Base-by-base conservation (phyloP, 441 rosid species). In the Jatropha podagrica region DNA sequence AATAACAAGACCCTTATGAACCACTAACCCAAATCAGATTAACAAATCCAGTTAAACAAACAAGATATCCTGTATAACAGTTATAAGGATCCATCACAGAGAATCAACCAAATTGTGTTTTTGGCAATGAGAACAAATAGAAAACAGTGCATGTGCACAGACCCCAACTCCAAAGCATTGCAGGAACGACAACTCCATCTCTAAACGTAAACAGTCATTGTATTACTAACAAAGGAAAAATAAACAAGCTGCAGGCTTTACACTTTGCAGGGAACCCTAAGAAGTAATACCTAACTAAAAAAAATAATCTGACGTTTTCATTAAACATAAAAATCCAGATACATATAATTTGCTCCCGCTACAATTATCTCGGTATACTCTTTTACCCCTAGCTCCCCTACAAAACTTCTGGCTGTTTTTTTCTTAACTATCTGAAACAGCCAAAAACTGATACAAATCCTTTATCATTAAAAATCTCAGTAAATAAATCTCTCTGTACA, bases 321-420 rank as follows among this genome's bases (percentile, higher is more conserved):
- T 27, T 42, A 12, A 70, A 27, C 20, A 8, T 14, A 7, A 4
- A n/a, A 37, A 68, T 61, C 18, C 48, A 37, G 69, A 49, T 38
- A 46, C 68, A 27, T 13, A 23, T 20, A 58, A 27, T 40, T 44
- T 65, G 48, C 73, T 64, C 41, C 64, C 44, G 15, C 66, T 56
- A 63, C 17, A n/a, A 20, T 15, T 41, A 59, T 6, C 78, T 54
- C 77, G 15, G 42, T 23, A 64, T 20, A 65, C 62, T 65, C 78
- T 71, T 72, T 83, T 75, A 81, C 41, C 69, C 10, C 48, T 44
- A 44, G 48, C 48, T 32, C 32, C 32, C 64, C 81, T 78, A 75
- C 91, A 89, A 92, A 94, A 94, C 83, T 85, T 87, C 76, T 27
- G 87, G 84, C 90, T 76, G 82, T 79, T 84, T 79, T 44, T 86